phyloP scores from a whole-genome alignment of 495 filamentous ascomycete genomes.

The Hyaloscypha finlandica region DNA sequence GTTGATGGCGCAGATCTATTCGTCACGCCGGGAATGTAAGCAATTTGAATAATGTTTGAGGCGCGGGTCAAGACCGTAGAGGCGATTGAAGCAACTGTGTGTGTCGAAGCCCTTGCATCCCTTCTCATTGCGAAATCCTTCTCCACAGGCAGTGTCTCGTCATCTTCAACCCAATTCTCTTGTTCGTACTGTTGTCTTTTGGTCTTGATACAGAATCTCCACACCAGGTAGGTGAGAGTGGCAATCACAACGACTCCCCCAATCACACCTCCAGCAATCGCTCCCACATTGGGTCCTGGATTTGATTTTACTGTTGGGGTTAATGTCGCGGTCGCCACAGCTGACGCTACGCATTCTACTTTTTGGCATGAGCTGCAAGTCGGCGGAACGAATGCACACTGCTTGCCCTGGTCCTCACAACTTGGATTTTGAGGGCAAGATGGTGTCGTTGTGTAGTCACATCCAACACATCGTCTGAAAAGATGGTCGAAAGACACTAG shows the following conservation, averaged over 20 bases:
- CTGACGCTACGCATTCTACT: slow-evolving; percentile 58
- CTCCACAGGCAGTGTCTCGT: slow-evolving; percentile 40
- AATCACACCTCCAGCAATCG: slow-evolving; percentile 83
- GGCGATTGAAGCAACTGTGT: slow-evolving; percentile 88
- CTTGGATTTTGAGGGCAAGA: slow-evolving; percentile 47
- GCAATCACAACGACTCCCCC: slow-evolving; percentile 72
- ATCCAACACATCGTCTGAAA: slow-evolving; percentile 51
- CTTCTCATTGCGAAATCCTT: slow-evolving; percentile 61
- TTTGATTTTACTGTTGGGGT: slow-evolving; percentile 29
- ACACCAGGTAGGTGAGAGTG: slow-evolving; percentile 75
- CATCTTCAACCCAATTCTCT: slow-evolving; percentile 48
- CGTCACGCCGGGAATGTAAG: slow-evolving; percentile 96
- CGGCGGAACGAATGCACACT: slow-evolving; percentile 57
- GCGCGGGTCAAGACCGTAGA: slow-evolving; percentile 94
- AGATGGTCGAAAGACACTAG: slow-evolving; percentile 33
- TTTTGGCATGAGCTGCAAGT: slow-evolving; percentile 60
- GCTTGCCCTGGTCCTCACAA: slow-evolving; percentile 45
- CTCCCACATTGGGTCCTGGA: slow-evolving; percentile 65
- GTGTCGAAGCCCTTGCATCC: slow-evolving; percentile 74
- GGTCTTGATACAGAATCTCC: slow-evolving; percentile 83
- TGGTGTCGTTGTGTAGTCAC: slow-evolving; percentile 34
- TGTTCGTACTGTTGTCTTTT: slow-evolving; percentile 64
- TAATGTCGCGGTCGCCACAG: slow-evolving; percentile 36
- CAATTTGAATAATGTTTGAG: slow-evolving; percentile 98
- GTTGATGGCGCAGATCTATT: slow-evolving; percentile 84